Base-by-base conservation (phyloP, 441 rosid species). In the Brassica hybrid region DNA sequence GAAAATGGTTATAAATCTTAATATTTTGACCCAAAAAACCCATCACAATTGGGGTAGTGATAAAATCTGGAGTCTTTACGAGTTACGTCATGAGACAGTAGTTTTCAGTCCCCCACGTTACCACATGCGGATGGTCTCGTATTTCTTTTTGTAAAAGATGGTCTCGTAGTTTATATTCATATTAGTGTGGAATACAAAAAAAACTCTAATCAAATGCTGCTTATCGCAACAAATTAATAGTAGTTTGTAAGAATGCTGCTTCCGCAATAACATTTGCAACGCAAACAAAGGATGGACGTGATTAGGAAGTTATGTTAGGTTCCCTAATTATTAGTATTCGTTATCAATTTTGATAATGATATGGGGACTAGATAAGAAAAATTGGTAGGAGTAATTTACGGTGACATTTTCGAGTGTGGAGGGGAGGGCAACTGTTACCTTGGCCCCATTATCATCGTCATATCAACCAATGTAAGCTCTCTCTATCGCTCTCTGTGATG, bases 401-500 rank as follows among this genome's bases (percentile, higher is more conserved):
- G 81, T 73, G 76, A 72, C 76, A 77, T 66, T 72, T n/a, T 59
- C 16, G 2, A 78, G 77, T 78, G 81, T 73, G 64, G 73, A 45
- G 17, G 43, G 81, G 81, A 57, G 73, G 68, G 25, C 59, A 58
- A 77, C n/a, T 72, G 64, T 77, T 72, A 65, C 6, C 62, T 45
- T 59, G 76, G 12, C 69, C 80, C 77, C 69, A 78, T 72, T 62
- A 66, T 77, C 32, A 72, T 60, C 10, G 65, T 50, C 19, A 19
- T 38, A 65, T 32, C 54, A 60, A 61, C 65, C 65, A 38, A 6
- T 13, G 54, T 27, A 6, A 27, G 62, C 36, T 43, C 68, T 75
- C 25, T 59, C 25, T 57, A n/a, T 75, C 78, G 17, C 21, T 34
- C 30, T 64, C 76, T 57, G 73, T 23, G 80, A 65, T 71, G 67